Evolutionary conservation across 192 early-diverging fungal species (phyloP).

Genomic region (Geosiphon pyriformis): DNA sequence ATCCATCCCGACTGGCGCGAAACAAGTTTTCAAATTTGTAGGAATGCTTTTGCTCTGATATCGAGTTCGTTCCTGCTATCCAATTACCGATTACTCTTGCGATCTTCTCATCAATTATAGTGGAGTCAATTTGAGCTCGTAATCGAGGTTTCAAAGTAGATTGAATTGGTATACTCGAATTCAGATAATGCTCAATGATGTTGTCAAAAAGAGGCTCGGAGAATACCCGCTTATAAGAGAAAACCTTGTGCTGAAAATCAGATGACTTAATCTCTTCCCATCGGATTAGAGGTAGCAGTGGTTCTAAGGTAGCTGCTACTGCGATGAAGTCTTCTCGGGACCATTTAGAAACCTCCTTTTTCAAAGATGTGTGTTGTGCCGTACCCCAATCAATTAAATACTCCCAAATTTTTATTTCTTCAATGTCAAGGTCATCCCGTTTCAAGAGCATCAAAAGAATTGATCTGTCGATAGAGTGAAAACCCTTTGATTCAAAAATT

Average conservation of each 20-base stretch:
- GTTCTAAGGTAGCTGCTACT: too few species aligned
- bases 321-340: too few species aligned
- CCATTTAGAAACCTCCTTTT: too few species aligned
- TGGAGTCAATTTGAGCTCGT: background rate
- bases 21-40: conserved; percentile 19
- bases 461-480: too few species aligned
- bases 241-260: conserved; percentile 7
- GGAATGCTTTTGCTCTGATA: conserved; percentile 5
- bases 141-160: background rate
- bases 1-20: conserved; percentile 15
- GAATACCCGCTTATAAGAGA: conserved; percentile 8
- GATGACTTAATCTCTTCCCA: background rate
- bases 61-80: background rate
- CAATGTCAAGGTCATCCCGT: too few species aligned
- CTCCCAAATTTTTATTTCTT: too few species aligned
- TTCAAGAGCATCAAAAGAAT: too few species aligned
- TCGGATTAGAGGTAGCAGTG: conserved; percentile 15
- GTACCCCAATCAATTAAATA: too few species aligned
- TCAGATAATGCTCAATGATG: conserved; percentile 6
- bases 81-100: background rate
- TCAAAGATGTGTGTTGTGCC: too few species aligned
- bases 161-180: background rate
- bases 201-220: too few species aligned
- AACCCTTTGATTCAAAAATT: too few species aligned
- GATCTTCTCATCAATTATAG: background rate